Evolutionary conservation across 2,329 filamentous ascomycete genomes (phyloP).

Genomic region (Chrysoporthe deuterocubensis): DNA sequence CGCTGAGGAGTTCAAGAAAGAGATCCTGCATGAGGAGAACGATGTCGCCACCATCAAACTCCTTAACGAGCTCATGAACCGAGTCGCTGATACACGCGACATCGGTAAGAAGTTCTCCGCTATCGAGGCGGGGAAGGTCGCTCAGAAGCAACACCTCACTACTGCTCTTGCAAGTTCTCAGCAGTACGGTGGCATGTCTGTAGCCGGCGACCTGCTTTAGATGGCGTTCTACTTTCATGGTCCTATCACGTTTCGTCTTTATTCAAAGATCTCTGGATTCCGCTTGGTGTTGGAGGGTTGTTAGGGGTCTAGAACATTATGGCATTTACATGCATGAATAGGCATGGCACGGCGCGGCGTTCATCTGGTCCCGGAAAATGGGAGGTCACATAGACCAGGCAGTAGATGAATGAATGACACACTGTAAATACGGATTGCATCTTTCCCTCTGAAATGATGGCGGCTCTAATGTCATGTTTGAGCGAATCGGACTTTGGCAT

Average conservation of each 20-base stretch:
- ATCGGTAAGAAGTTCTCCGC: constrained; percentile 74
- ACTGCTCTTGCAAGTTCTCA: constrained; percentile 32
- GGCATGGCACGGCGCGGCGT: constrained; percentile 24
- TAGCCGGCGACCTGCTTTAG: constrained; percentile 24
- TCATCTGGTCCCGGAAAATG: constrained; percentile 12
- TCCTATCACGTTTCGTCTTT: background rate
- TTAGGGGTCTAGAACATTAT: constrained; percentile 7
- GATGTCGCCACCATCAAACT: constrained; percentile 81
- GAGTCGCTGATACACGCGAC: constrained; percentile 71
- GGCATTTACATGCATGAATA: constrained; percentile 24
- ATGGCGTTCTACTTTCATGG: background rate
- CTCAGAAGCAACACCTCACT: constrained; percentile 30
- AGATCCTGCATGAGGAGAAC: constrained; percentile 78
- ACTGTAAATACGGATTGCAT: background rate
- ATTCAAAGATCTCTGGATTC: background rate
- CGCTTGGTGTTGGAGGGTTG: constrained; percentile 26
- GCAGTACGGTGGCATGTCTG: constrained; percentile 21
- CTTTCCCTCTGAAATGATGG: too few relatives aligned
- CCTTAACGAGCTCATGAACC: constrained; percentile 75
- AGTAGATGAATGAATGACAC: constrained; percentile 6
- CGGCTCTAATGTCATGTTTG: too few relatives aligned
- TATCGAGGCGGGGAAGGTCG: constrained; percentile 50
- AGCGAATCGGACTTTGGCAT: background rate
- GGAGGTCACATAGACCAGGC: constrained; percentile 23
- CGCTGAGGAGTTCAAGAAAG: constrained; percentile 65